Base-by-base conservation (phyloP, 108 stramenopile species). In the Discostella pseudostelligera region DNA sequence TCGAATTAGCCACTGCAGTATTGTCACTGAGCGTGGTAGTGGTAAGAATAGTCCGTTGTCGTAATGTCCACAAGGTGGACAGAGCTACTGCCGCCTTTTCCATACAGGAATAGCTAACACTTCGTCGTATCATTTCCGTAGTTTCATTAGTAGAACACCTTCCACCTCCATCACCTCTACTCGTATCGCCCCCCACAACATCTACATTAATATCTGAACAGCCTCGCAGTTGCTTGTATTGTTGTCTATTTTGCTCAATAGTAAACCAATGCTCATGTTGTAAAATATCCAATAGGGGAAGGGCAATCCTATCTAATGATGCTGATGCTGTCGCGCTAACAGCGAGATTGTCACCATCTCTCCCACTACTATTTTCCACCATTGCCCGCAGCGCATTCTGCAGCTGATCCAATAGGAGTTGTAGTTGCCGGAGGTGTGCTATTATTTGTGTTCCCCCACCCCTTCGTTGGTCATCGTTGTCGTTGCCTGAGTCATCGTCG, bases 71-170 rank as follows among this genome's bases (percentile, higher is more conserved):
- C 50, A 26, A 28, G 12, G 24, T 1, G 12, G 50, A 11, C 3
- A 53, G 25, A 11, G 32, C 17, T 12, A 44, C 25, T 1, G 74
- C 51, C 3, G 74, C 74, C 19, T 56, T 53, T 48, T 67, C 66
- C 45, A 63, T 40, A 39, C 58, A 67, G 6, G 54, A 37, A 57
- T 68, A 56, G 0, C 8, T 17, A 8, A 59, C 60, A 39, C 74
- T 67, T 29, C 56, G 45, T 22, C 44, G 25, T 47, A 75, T 60
- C 1, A 22, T 20, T 1, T 6, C 16, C 32, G 32, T 5, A 32
- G 3, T 32, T 4, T 32, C 5, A 32, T 32, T 5, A 32, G 32
- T 32, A 32, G 32, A 3, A 32, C 32, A 32, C 32, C 32, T 48
- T 4, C 11, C 29, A 11, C 3, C 17, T n/a, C 5, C n/a, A n/a